Evolutionary conservation across 371 early-diverging fungal genomes (phyloP).

Genomic region (Mucor plumbeus): DNA sequence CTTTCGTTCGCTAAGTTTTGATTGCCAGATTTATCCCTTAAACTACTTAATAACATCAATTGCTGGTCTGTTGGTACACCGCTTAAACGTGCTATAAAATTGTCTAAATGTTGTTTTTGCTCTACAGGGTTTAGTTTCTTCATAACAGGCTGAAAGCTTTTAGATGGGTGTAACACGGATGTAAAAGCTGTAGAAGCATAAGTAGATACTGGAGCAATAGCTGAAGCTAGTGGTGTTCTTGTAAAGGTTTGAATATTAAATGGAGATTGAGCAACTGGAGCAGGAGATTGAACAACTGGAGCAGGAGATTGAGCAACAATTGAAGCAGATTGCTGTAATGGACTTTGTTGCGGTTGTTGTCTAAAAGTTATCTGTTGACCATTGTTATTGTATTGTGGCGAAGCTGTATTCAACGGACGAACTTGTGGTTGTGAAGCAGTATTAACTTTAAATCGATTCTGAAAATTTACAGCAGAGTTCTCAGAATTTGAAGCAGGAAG

Average conservation of each 20-base stretch:
- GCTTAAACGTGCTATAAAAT: too few species aligned
- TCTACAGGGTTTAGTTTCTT: too few species aligned
- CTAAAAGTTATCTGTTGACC: neutral
- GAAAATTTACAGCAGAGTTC: neutral
- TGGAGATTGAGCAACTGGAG: neutral
- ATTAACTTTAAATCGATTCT: neutral
- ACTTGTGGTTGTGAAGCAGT: neutral
- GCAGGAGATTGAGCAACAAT: neutral
- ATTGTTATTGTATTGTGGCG: neutral
- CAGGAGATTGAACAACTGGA: neutral
- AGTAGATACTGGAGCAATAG: too few species aligned
- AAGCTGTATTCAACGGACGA: neutral
- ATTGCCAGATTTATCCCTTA: too few species aligned
- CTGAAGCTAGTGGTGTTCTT: too few species aligned
- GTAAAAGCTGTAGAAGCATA: too few species aligned
- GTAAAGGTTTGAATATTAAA: neutral
- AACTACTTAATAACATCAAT: too few species aligned
- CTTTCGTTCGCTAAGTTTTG: too few species aligned
- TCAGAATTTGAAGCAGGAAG: neutral
- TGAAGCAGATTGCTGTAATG: neutral
- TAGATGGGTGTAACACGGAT: too few species aligned
- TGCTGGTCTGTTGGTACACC: too few species aligned
- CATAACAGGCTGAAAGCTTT: too few species aligned
- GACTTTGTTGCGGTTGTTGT: neutral
- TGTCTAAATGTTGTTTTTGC: too few species aligned